A percentile compares a stretch with the other conserved stretches of the same genome.
These are phyloP conservation scores for Malania oleifera DNA, from an alignment of 164 flowering plant species.

Conservation along the genomic window DNA sequence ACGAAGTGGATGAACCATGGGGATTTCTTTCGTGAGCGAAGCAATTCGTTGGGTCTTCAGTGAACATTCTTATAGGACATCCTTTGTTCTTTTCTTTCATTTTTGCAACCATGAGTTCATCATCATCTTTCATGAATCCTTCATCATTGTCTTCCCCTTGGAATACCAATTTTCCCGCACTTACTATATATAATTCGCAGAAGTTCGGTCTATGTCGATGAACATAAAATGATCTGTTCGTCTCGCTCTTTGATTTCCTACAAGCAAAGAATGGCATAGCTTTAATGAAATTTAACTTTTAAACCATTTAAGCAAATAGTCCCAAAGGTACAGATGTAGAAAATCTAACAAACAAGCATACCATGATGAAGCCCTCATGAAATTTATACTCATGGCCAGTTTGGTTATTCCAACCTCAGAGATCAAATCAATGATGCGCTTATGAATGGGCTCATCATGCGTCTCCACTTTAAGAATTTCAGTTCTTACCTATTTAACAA, in stretches of 20 bases:
- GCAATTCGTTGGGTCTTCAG: constrained; percentile 8
- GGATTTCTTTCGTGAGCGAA: constrained; percentile 3
- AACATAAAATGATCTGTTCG: constrained; percentile 46
- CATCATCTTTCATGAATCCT: constrained; percentile 41
- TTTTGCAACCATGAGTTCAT: constrained; percentile 26
- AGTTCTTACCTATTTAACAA: constrained; percentile 34
- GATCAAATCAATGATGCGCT: constrained; percentile 39
- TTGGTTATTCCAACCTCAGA: constrained; percentile 39
- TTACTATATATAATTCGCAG: constrained; percentile 45
- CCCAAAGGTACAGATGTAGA: no score
- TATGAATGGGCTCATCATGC: constrained; percentile 43
- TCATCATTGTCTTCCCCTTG: constrained; percentile 37
- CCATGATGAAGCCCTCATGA: constrained; percentile 49
- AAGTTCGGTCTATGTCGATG: constrained; percentile 48
- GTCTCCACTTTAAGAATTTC: constrained; percentile 41
- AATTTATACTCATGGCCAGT: constrained; percentile 53
- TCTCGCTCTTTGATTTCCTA: constrained; percentile 50
- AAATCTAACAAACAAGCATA: no score
- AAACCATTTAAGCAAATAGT: no score
- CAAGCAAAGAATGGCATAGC: not conserved
- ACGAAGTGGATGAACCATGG: not conserved
- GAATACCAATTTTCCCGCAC: constrained; percentile 49
- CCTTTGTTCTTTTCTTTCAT: constrained; percentile 30
- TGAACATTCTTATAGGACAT: constrained; percentile 39
- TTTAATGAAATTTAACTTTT: no score